These are phyloP conservation scores for Aspergillus luchuensis DNA, from an alignment of 2,329 filamentous ascomycete species.

Conservation along the genomic window DNA sequence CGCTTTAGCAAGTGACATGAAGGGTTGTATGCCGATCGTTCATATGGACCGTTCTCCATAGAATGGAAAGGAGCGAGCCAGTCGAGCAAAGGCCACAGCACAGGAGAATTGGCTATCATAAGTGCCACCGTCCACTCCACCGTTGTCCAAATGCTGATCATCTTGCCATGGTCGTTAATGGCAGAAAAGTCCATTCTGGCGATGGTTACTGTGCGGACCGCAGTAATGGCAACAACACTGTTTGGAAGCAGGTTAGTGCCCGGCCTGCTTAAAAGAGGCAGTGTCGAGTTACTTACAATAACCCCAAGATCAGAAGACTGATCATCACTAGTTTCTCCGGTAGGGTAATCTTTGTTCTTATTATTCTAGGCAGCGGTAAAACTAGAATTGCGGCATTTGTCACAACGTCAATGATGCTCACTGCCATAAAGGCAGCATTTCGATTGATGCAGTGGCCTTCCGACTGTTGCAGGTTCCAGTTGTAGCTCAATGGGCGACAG, in stretches of 20 bases:
- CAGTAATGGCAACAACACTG: not conserved
- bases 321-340: not conserved
- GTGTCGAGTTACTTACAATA: not conserved
- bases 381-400: not conserved
- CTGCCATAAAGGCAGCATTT: not conserved
- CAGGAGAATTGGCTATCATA: slow-evolving; percentile 5
- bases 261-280: not conserved
- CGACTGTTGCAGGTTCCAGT: slow-evolving; percentile 3
- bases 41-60: not conserved
- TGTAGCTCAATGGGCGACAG: slow-evolving; percentile 9
- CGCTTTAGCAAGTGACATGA: not conserved
- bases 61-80: not conserved
- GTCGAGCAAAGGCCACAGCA: not conserved
- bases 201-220: not conserved
- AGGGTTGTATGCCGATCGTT: not conserved
- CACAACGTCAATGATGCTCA: slow-evolving; percentile 5
- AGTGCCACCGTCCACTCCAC: slow-evolving; percentile 9
- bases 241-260: not conserved
- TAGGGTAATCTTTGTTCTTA: not conserved
- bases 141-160: slow-evolving; percentile 8
- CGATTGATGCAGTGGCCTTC: slow-evolving; percentile 7
- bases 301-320: not conserved
- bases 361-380: not conserved
- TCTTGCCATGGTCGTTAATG: slow-evolving; percentile 5
- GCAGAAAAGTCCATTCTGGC: not conserved